A percentile compares a stretch with the other conserved stretches of the same genome.
Evolutionary conservation across 2,329 filamentous ascomycete genomes (phyloP).

Genomic region (Phyllosticta citrichinensis): DNA sequence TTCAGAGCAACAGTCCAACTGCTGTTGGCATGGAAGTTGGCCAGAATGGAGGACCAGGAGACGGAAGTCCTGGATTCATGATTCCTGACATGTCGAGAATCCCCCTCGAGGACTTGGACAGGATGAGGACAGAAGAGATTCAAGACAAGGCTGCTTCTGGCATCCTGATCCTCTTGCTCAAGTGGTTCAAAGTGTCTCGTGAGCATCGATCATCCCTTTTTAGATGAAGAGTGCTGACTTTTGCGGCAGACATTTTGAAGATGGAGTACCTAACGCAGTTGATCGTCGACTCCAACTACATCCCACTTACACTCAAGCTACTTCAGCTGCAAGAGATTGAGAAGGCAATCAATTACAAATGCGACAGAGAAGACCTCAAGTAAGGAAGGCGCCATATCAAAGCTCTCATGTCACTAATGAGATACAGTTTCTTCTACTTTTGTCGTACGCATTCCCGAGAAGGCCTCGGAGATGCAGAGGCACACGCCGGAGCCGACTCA

Average conservation of each 20-base stretch:
- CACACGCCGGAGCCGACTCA: slow-evolving; percentile 22
- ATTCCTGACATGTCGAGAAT: slow-evolving; percentile 16
- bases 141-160: slow-evolving; percentile 87
- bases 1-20: slow-evolving; percentile 40
- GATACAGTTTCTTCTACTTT: slow-evolving; percentile 73
- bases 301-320: slow-evolving; percentile 84
- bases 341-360: slow-evolving; percentile 74
- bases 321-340: slow-evolving; percentile 93
- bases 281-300: slow-evolving; percentile 86
- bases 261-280: slow-evolving; percentile 94
- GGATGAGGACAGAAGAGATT: slow-evolving; percentile 73
- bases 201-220: slow-evolving; percentile 34
- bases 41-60: slow-evolving; percentile 28
- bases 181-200: slow-evolving; percentile 96
- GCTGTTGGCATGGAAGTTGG: slow-evolving; percentile 32
- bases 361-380: slow-evolving; percentile 74
- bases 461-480: slow-evolving; percentile 22
- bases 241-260: slow-evolving; percentile 66
- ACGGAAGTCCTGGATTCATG: slow-evolving; percentile 21
- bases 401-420: slow-evolving; percentile 14
- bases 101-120: slow-evolving; percentile 65
- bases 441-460: slow-evolving; percentile 67
- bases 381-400: slow-evolving; percentile 31
- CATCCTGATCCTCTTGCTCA: slow-evolving; percentile 74
- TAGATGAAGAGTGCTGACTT: slow-evolving; percentile 13